Percentiles rank a stretch among this genome's conserved stretches.
Conservation (phyloP, 345 rosid genomes). For the Salix udensis region DNA sequence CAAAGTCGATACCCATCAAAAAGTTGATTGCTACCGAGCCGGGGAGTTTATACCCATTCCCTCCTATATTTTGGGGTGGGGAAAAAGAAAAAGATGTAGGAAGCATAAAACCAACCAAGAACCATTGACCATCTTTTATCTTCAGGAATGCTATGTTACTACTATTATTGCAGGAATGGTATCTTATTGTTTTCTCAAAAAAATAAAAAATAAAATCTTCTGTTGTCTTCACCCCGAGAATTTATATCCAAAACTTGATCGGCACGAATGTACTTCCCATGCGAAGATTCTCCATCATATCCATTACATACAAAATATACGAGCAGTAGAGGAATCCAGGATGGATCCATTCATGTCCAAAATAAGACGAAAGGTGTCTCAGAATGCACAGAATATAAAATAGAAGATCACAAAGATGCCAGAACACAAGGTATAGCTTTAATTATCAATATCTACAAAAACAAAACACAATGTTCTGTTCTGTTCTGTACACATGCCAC, state of each 20-base stretch:
- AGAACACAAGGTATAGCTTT: not conserved
- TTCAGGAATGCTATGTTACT: not conserved
- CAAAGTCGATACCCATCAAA: not conserved
- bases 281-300: not conserved
- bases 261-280: not conserved
- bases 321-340: not conserved
- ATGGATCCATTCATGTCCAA: not conserved
- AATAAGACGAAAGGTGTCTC: not conserved
- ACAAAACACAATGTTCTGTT: not conserved
- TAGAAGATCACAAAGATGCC: not conserved
- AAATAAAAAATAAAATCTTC: no score
- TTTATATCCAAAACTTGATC: not conserved
- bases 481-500: constrained; percentile 8
- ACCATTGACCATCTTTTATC: not conserved
- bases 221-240: not conserved
- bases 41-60: not conserved
- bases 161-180: not conserved
- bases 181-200: no score
- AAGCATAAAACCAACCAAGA: not conserved
- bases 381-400: not conserved
- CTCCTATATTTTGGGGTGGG: not conserved
- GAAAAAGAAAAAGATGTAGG: not conserved
- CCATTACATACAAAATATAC: not conserved
- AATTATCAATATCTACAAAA: not conserved
- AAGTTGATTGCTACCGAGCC: not conserved